Percentiles rank a stretch among this genome's conserved stretches.
Conservation (phyloP, 73 alveolate species). For the Symbiodinium pilosum region DNA sequence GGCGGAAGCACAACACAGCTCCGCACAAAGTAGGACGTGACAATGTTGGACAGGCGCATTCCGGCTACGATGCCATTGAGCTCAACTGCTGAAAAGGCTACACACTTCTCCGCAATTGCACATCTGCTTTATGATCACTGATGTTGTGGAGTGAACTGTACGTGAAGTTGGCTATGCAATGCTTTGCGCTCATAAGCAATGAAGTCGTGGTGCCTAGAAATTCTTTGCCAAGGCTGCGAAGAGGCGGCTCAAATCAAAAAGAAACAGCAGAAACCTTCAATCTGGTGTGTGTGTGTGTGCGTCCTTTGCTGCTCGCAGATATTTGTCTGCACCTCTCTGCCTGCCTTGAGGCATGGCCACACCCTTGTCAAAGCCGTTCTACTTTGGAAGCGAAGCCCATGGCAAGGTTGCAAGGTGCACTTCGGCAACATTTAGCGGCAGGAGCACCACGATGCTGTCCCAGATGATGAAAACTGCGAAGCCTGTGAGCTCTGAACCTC, state of each 20-base stretch:
- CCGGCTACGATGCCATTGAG: not conserved
- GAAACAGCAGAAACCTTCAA: no score
- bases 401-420: not conserved
- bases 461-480: not conserved
- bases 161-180: no score
- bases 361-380: not conserved
- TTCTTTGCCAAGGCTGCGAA: no score
- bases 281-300: no score
- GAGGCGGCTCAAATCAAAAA: no score
- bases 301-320: not conserved
- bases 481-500: no score
- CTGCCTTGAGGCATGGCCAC: not conserved
- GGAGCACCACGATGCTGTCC: not conserved
- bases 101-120: no score
- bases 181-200: no score
- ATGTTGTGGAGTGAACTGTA: no score
- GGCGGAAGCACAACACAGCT: not conserved
- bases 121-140: no score
- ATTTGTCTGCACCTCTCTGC: not conserved
- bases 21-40: not conserved
- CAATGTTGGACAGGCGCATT: not conserved
- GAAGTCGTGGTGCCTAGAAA: no score
- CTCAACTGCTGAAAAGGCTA: not conserved
- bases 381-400: not conserved
- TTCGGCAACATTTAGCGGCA: not conserved